Evolutionary conservation across 2,329 filamentous ascomycete species (phyloP), one percentile per base, ranked within the genome.

Genomic region (Venturia carpophila): DNA sequence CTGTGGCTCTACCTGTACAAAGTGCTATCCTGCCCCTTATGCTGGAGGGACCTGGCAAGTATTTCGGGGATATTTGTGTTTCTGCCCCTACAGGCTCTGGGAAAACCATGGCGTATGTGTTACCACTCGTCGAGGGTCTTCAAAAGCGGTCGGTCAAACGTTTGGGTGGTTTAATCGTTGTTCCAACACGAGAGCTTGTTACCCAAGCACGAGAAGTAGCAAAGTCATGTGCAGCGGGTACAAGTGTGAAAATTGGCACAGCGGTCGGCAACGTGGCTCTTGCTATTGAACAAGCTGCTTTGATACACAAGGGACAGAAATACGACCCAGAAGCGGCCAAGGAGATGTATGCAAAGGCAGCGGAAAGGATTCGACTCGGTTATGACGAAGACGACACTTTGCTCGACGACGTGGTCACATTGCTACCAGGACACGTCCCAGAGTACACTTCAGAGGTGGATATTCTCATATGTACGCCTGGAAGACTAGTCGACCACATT

Each of bases 11-110:
- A 72, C 89, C 91, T 0, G 86, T 96, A 0, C 91, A 96, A 75
- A 86, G 90, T 5, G 86, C 87, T 0, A 83, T 94, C 0, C 82
- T 99, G 34, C 92, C 93, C 0, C 80, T 96, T 49, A 82, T 99
- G 5, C 79, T 96, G 4, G 87, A 85, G 27, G 84, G 83, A 0
- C 81, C 83, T 52, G 79, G 83, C 65, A 79, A 83, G 43, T 82
- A 86, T 43, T 78, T 83, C 1, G 89, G 91, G 5, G 94, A 99
- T 74, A 76, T 99, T 5, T 88, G 96, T 56, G 87, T 99, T 2
- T 94, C 92, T 9, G 94, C 95, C 0, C 90, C 93, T 1, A 99
- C 94, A 0, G 94, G 94, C 10, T 97, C 94, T 0, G 94, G 94
- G 65, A 99, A 99, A 74, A 99, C 94, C 0, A 76, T 99, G 19